Conservation (phyloP, 768 basidiomycete species). For the Trametes meyenii region DNA sequence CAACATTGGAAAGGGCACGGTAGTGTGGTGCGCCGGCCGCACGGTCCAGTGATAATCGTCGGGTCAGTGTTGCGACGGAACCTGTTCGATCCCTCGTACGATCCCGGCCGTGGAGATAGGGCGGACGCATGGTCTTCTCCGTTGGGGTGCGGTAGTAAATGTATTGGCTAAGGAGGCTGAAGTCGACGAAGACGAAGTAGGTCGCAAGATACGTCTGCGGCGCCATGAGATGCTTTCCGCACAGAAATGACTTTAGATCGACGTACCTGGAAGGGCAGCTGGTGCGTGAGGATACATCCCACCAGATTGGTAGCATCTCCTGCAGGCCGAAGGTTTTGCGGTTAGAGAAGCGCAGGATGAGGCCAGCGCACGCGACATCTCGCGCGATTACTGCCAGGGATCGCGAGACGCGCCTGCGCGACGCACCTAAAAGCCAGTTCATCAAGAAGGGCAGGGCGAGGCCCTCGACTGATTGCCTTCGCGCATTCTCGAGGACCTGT, state of each 20-base stretch:
- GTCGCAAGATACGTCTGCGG: conserved; percentile 83
- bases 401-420: conserved; percentile 10
- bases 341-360: not conserved
- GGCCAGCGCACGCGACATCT: conserved; percentile 20
- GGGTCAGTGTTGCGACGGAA: conserved; percentile 27
- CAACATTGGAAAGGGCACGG: conserved; percentile 67
- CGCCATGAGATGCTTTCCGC: conserved; percentile 4
- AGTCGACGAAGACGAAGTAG: conserved; percentile 89
- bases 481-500: conserved; percentile 81
- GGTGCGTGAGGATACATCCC: conserved; percentile 89
- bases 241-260: not conserved
- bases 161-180: conserved; percentile 76
- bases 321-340: conserved; percentile 31
- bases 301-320: conserved; percentile 94
- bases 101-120: conserved; percentile 20
- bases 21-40: conserved; percentile 59
- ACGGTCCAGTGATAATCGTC: conserved; percentile 55
- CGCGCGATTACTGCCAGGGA: conserved; percentile 17
- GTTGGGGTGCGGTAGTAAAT: conserved; percentile 61
- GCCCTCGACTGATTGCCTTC: conserved; percentile 79
- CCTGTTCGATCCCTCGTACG: conserved; percentile 21
- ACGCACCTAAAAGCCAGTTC: conserved; percentile 89
- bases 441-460: conserved; percentile 91
- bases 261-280: conserved; percentile 91
- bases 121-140: conserved; percentile 21